Percentiles rank a stretch among this genome's conserved stretches.
These are phyloP conservation scores for Drosera spatulata DNA, from an alignment of 179 eudicot species.

Conservation along the genomic window DNA sequence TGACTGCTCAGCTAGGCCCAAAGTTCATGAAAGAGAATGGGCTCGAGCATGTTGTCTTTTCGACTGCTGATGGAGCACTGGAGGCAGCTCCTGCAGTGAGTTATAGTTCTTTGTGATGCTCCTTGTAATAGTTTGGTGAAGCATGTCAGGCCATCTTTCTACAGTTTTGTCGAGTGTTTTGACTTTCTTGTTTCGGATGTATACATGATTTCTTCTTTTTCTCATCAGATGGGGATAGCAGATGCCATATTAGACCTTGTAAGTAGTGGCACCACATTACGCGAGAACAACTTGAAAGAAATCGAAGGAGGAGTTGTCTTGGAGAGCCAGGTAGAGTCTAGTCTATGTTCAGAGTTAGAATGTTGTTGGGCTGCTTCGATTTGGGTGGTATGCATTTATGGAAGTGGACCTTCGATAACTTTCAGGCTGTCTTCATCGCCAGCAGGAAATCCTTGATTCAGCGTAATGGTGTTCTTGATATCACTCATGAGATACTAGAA, in stretches of 20 bases:
- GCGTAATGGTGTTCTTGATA: slow-evolving; percentile 66
- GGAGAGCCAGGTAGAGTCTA: slow-evolving; percentile 65
- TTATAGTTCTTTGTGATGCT: background rate
- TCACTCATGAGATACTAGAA: slow-evolving; percentile 83
- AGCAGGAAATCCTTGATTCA: slow-evolving; percentile 65
- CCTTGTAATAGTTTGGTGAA: background rate
- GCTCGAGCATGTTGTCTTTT: slow-evolving; percentile 64
- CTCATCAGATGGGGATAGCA: slow-evolving; percentile 80
- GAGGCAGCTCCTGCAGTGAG: slow-evolving; percentile 99
- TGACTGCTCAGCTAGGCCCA: slow-evolving; percentile 62
- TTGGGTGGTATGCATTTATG: background rate
- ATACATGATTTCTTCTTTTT: slow-evolving; percentile 12
- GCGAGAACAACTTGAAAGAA: slow-evolving; percentile 90
- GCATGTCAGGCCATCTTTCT: background rate
- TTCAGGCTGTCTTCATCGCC: slow-evolving; percentile 90
- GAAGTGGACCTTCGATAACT: slow-evolving; percentile 7
- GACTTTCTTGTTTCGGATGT: slow-evolving; percentile 1
- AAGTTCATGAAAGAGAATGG: slow-evolving; percentile 88
- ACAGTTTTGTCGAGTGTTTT: background rate
- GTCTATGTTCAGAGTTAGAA: background rate
- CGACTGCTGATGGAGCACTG: slow-evolving; percentile 96
- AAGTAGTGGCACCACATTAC: slow-evolving; percentile 87
- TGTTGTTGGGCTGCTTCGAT: slow-evolving; percentile 1
- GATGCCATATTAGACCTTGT: slow-evolving; percentile 99
- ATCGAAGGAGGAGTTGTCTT: slow-evolving; percentile 81